Conservation (phyloP, 139 green algal species). For the Coelastrella sp. region DNA sequence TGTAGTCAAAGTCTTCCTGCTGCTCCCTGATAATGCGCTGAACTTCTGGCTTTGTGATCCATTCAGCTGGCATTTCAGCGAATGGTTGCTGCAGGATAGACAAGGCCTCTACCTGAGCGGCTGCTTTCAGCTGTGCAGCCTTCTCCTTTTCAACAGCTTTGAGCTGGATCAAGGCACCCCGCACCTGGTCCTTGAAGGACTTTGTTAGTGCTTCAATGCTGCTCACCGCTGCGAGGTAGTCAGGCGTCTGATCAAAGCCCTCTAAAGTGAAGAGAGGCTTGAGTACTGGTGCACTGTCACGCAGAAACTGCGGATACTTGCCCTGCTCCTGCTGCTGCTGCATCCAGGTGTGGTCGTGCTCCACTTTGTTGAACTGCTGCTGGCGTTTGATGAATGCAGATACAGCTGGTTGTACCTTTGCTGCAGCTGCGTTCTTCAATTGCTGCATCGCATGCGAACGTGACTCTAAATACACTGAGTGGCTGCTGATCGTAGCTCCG, state of each 20-base stretch:
- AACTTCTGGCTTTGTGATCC: not conserved
- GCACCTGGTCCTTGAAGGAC: not conserved
- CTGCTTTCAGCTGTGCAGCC: not conserved
- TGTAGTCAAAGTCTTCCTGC: not conserved
- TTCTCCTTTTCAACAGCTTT: not conserved
- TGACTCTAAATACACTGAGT: not conserved
- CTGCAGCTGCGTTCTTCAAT: not conserved
- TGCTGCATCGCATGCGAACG: not conserved
- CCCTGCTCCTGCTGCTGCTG: not conserved
- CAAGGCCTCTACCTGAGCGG: not conserved
- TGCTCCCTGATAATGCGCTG: not conserved
- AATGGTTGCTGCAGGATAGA: not conserved
- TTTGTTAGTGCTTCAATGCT: not conserved
- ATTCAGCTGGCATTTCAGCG: not conserved
- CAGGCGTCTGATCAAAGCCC: not conserved
- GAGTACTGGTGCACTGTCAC: not conserved
- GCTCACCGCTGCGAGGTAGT: not conserved
- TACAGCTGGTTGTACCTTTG: not conserved
- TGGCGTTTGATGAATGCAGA: not conserved
- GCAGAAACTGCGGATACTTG: not conserved
- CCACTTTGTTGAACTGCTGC: not conserved
- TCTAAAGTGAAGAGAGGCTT: not conserved
- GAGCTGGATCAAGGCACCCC: not conserved
- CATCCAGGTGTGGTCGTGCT: not conserved
- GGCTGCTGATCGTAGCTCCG: not conserved